Conservation (phyloP, 306 rosid species). For the Ziziphus jujuba region DNA sequence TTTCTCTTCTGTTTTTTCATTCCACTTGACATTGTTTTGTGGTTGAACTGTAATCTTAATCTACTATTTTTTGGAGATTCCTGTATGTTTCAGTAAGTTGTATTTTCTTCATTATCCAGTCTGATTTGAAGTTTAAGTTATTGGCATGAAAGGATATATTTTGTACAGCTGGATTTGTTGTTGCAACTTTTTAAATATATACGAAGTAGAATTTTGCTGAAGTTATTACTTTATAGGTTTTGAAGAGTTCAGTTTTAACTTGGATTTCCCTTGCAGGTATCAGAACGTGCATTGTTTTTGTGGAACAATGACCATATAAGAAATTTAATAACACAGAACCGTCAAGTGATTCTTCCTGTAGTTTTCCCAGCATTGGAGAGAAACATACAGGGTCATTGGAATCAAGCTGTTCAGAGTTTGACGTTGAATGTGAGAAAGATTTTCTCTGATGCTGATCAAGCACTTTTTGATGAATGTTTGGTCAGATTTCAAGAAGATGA, state of each 20-base stretch:
- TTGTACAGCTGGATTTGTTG: too few species aligned
- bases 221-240: not conserved
- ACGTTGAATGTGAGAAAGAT: slow-evolving; percentile 60
- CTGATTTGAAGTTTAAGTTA: too few species aligned
- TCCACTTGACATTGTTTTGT: too few species aligned
- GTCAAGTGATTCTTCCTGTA: slow-evolving; percentile 54
- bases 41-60: too few species aligned
- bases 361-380: slow-evolving; percentile 60
- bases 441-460: slow-evolving; percentile 57
- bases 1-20: too few species aligned
- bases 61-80: too few species aligned
- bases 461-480: slow-evolving; percentile 50
- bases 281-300: slow-evolving; percentile 67
- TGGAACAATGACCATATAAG: slow-evolving; percentile 72
- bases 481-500: slow-evolving; percentile 51
- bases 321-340: slow-evolving; percentile 55
- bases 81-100: too few species aligned
- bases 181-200: too few species aligned
- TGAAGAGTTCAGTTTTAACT: slow-evolving; percentile 12
- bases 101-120: too few species aligned
- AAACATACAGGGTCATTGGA: slow-evolving; percentile 59
- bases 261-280: slow-evolving; percentile 52
- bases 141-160: too few species aligned
- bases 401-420: slow-evolving; percentile 69
- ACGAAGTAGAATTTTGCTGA: too few species aligned